These are phyloP conservation scores for Aspergillus diversus DNA, from an alignment of 495 filamentous ascomycete species.

Conservation along the genomic window DNA sequence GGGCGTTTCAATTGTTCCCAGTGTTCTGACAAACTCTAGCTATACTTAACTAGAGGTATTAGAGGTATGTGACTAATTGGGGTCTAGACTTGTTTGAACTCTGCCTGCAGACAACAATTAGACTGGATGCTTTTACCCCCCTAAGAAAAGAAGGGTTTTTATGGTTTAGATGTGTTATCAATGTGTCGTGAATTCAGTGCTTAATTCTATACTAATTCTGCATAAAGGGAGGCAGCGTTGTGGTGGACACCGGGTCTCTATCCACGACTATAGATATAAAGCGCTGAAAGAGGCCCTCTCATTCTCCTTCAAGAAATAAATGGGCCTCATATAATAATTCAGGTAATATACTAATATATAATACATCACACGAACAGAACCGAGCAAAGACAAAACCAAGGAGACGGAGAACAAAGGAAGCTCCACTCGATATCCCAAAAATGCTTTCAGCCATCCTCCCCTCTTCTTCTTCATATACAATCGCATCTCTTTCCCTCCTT, in stretches of 20 bases:
- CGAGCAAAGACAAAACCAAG: background rate
- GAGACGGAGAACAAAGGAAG: background rate
- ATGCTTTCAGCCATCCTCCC: background rate
- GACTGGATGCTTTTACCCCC: background rate
- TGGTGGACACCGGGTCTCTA: background rate
- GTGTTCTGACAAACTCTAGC: background rate
- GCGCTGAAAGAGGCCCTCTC: background rate
- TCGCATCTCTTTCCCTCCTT: constrained; percentile 7
- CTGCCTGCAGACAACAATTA: background rate
- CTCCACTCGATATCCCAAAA: background rate
- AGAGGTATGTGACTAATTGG: background rate
- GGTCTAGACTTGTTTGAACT: background rate
- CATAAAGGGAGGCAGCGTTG: background rate
- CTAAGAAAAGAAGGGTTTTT: background rate
- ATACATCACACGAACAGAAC: background rate
- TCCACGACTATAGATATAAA: background rate
- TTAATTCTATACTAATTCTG: background rate
- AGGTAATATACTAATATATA: background rate
- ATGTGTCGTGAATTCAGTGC: background rate
- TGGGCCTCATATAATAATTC: background rate
- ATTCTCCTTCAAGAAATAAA: background rate
- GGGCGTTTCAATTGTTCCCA: background rate
- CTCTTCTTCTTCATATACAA: background rate
- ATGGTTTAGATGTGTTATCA: background rate
- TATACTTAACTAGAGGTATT: background rate